Conservation (phyloP, 1,284 basidiomycete species). For the Trichosporon sp. region DNA sequence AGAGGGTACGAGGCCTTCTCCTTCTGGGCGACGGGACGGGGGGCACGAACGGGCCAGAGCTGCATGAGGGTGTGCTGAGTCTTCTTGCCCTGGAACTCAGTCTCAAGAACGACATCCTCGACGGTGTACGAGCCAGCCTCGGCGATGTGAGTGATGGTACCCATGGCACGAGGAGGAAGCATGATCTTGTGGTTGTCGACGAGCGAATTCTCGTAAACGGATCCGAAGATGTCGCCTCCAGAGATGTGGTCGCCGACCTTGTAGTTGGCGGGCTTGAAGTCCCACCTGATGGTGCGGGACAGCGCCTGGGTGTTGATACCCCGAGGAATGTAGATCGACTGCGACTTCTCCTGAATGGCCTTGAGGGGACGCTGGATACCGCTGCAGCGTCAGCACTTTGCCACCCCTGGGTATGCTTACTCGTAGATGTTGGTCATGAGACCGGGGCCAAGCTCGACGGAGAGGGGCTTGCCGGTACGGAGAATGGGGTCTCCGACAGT, state of each 20-base stretch:
- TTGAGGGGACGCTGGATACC: slow-evolving; percentile 90
- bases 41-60: slow-evolving; percentile 97
- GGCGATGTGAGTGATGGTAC: slow-evolving; percentile 90
- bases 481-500: slow-evolving; percentile 98
- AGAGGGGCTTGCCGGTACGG: slow-evolving; percentile 94
- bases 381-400: slow-evolving; percentile 42
- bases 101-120: slow-evolving; percentile 94
- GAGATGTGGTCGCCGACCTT: slow-evolving; percentile 95
- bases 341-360: slow-evolving; percentile 92
- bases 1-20: slow-evolving; percentile 90
- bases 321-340: slow-evolving; percentile 97
- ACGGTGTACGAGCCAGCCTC: slow-evolving; percentile 94
- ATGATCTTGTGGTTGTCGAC: slow-evolving; percentile 97
- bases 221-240: slow-evolving; percentile 94
- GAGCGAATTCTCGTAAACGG: slow-evolving; percentile 95
- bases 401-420: slow-evolving; percentile 37
- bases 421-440: slow-evolving; percentile 99
- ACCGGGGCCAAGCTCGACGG: slow-evolving; percentile 95
- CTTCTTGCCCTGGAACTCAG: slow-evolving; percentile 94
- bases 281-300: slow-evolving; percentile 87
- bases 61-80: slow-evolving; percentile 96
- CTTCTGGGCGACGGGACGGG: slow-evolving; percentile 92
- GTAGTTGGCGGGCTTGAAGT: slow-evolving; percentile 85
- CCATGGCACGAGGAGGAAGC: slow-evolving; percentile 88
- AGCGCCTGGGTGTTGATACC: slow-evolving; percentile 98